Conservation (phyloP, 2,329 filamentous ascomycete species). For the Aureobasidium melanogenum region DNA sequence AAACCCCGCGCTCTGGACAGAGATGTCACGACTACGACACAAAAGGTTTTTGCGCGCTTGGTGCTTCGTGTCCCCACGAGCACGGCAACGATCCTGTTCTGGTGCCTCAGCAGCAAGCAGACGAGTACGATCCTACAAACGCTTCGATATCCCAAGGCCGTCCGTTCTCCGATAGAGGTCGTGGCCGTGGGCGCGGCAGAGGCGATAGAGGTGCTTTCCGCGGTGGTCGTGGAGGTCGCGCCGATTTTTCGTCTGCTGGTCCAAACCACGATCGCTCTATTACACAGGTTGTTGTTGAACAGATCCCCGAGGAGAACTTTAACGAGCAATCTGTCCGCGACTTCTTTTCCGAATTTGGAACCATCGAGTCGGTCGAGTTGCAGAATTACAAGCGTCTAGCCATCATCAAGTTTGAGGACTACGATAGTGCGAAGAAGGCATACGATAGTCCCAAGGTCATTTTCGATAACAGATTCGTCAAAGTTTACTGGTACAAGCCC, state of each 20-base stretch:
- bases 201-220: constrained; percentile 24
- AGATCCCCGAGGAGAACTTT: constrained; percentile 65
- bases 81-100: constrained; percentile 50
- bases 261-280: constrained; percentile 54
- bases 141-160: constrained; percentile 30
- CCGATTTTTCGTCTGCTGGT: constrained; percentile 56
- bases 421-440: constrained; percentile 58
- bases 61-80: constrained; percentile 59
- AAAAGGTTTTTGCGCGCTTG: constrained; percentile 62
- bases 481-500: constrained; percentile 66
- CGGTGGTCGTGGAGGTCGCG: constrained; percentile 33
- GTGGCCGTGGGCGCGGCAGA: constrained; percentile 26
- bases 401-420: constrained; percentile 59
- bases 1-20: constrained; percentile 25
- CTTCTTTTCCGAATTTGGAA: constrained; percentile 67
- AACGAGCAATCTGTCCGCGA: constrained; percentile 54
- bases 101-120: constrained; percentile 29
- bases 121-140: constrained; percentile 53
- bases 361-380: constrained; percentile 55
- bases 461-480: constrained; percentile 79
- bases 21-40: constrained; percentile 63
- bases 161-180: constrained; percentile 30
- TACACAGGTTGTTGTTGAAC: constrained; percentile 65
- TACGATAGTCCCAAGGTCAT: constrained; percentile 71
- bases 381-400: constrained; percentile 59